Conservation (phyloP, 495 filamentous ascomycete genomes). For the Lasiosphaeriaceae sp. region DNA sequence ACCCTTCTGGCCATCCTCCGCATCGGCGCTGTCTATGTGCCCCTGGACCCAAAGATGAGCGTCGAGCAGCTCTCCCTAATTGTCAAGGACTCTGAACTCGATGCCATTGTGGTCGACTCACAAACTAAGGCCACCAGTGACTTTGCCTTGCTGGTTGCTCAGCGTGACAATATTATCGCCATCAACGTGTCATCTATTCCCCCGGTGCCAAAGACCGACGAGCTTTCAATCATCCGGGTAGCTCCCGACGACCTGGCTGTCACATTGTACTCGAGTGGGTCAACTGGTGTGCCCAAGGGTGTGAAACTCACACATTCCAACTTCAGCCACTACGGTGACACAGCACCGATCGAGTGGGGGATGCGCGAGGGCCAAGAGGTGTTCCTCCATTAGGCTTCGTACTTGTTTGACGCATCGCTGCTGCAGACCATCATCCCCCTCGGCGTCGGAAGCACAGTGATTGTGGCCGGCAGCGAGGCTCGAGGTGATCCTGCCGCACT, state of each 20-base stretch:
- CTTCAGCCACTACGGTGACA: conserved; percentile 20
- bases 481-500: conserved; percentile 25
- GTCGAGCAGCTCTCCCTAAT: conserved; percentile 17
- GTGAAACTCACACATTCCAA: conserved; percentile 31
- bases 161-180: not conserved
- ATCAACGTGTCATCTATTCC: not conserved
- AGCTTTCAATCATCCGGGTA: not conserved
- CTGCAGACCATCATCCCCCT: conserved; percentile 28
- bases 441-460: conserved; percentile 18
- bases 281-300: conserved; percentile 46
- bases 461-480: conserved; percentile 8
- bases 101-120: conserved; percentile 36
- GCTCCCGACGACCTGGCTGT: conserved; percentile 21
- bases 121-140: conserved; percentile 26
- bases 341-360: conserved; percentile 7
- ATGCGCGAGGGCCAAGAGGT: conserved; percentile 4
- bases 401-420: conserved; percentile 28
- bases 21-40: conserved; percentile 48
- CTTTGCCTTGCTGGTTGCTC: conserved; percentile 14
- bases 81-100: conserved; percentile 8
- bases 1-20: conserved; percentile 52
- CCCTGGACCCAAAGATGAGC: conserved; percentile 40
- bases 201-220: not conserved
- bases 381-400: conserved; percentile 28
- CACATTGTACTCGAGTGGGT: conserved; percentile 47